Evolutionary conservation across 208 protist genomes (phyloP).

Genomic region (Wallacemonas sp.): DNA sequence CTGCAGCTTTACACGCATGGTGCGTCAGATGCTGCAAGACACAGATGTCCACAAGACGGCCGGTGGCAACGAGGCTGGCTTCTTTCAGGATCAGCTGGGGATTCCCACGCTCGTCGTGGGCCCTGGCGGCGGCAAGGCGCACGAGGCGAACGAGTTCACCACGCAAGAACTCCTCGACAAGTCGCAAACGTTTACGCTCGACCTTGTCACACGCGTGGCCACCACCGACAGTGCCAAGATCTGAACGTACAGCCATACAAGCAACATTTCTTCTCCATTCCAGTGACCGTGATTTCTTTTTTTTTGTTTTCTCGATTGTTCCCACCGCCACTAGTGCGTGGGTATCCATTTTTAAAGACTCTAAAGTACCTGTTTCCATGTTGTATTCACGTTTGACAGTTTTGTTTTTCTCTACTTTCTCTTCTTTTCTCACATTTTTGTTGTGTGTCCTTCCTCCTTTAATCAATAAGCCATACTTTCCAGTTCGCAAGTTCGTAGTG

Average conservation of each 20-base stretch:
- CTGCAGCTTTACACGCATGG: slow-evolving; percentile 33
- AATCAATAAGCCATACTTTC: no score
- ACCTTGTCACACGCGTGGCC: slow-evolving; percentile 26
- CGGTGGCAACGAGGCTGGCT: slow-evolving; percentile 51
- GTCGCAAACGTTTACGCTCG: slow-evolving; percentile 29
- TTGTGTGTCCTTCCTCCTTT: no score
- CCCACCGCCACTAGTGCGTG: no score
- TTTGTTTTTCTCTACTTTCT: background rate
- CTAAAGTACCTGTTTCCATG: background rate
- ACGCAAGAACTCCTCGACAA: slow-evolving; percentile 38
- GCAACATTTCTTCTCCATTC: background rate
- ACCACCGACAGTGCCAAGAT: background rate
- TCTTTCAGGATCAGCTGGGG: slow-evolving; percentile 45
- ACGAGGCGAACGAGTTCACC: slow-evolving; percentile 65
- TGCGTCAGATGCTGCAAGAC: slow-evolving; percentile 20
- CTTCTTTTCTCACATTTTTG: background rate
- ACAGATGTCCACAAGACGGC: slow-evolving; percentile 24
- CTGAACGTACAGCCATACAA: no score
- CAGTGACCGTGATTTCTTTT: background rate
- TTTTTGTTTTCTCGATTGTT: background rate
- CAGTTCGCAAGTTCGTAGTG: no score
- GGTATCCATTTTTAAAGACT: background rate
- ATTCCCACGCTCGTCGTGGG: slow-evolving; percentile 55
- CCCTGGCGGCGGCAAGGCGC: slow-evolving; percentile 47
- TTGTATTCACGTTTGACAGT: background rate